Evolutionary conservation across 306 rosid species (phyloP).

Genomic region (Hippophae tibetana): DNA sequence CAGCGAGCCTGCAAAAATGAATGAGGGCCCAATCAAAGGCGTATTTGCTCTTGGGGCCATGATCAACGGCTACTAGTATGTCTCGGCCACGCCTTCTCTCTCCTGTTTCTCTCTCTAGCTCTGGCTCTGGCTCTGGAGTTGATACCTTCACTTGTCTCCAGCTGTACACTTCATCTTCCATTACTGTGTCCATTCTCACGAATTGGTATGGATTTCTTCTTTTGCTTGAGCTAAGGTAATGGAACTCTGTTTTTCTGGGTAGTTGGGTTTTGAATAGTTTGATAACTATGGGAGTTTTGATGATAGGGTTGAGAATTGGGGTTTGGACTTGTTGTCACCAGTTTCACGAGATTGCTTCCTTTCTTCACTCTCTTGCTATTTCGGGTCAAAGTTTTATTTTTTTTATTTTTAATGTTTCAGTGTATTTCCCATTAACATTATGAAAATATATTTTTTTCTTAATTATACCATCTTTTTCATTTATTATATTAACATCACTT

Average conservation of each 20-base stretch:
- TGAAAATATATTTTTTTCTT: no score
- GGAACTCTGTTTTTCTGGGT: neutral
- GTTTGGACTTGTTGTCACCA: no score
- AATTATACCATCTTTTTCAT: no score
- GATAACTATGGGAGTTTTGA: no score
- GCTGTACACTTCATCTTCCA: slow-evolving; percentile 57
- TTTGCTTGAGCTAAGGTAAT: neutral
- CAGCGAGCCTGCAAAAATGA: slow-evolving; percentile 70
- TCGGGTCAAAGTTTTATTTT: no score
- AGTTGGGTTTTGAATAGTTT: neutral
- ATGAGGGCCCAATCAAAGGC: slow-evolving; percentile 90
- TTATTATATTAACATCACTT: no score
- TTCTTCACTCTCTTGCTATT: no score
- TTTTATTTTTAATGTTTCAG: no score
- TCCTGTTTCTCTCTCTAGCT: slow-evolving; percentile 55
- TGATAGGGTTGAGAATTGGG: no score
- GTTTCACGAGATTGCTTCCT: no score
- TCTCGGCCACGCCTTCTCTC: slow-evolving; percentile 73
- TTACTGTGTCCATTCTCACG: slow-evolving; percentile 43
- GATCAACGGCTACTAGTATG: slow-evolving; percentile 64
- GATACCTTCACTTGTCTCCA: slow-evolving; percentile 71
- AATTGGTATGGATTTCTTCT: neutral
- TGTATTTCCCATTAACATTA: no score
- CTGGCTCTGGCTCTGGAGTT: slow-evolving; percentile 41
- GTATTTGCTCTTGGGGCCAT: slow-evolving; percentile 65